These are phyloP conservation scores for Ustanciosporium gigantosporum DNA, from an alignment of 1,284 basidiomycete species.

Conservation along the genomic window DNA sequence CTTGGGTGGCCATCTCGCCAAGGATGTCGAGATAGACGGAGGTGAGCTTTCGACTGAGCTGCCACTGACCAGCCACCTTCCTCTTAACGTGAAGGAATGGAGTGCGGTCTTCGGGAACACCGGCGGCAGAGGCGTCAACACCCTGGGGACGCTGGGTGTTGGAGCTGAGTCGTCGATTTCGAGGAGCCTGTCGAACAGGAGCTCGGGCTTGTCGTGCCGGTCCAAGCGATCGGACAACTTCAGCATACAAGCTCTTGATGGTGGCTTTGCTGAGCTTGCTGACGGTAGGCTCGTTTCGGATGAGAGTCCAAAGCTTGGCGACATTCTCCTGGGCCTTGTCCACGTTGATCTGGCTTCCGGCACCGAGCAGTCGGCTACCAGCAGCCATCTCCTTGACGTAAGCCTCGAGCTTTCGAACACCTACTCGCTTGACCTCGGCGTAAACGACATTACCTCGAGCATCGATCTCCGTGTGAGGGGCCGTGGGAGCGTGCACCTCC, in stretches of 20 bases:
- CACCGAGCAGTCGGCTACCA: constrained; percentile 69
- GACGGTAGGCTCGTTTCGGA: constrained; percentile 94
- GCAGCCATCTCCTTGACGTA: constrained; percentile 99
- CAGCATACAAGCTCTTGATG: constrained; percentile 94
- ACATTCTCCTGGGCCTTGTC: constrained; percentile 97
- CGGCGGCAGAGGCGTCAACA: constrained; percentile 39
- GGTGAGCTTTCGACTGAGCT: constrained; percentile 94
- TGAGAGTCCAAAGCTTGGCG: constrained; percentile 92
- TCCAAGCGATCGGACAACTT: constrained; percentile 77
- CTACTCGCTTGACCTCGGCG: constrained; percentile 88
- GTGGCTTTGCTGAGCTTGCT: constrained; percentile 95
- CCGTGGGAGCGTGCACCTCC: constrained; percentile 74
- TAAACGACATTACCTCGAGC: constrained; percentile 92
- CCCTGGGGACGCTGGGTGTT: constrained; percentile 38
- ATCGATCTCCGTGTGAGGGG: constrained; percentile 89
- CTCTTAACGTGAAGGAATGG: constrained; percentile 95
- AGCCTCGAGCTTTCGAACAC: constrained; percentile 93
- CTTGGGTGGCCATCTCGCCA: constrained; percentile 95
- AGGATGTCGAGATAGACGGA: constrained; percentile 80
- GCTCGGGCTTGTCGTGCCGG: constrained; percentile 66
- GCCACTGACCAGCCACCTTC: constrained; percentile 93
- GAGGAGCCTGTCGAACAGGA: constrained; percentile 63
- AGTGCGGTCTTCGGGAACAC: constrained; percentile 70
- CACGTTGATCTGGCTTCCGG: constrained; percentile 62
- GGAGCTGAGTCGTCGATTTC: constrained; percentile 64